phyloP scores from a whole-genome alignment of 2,329 filamentous ascomycete genomes.

The Dothideomycetes sp. region DNA sequence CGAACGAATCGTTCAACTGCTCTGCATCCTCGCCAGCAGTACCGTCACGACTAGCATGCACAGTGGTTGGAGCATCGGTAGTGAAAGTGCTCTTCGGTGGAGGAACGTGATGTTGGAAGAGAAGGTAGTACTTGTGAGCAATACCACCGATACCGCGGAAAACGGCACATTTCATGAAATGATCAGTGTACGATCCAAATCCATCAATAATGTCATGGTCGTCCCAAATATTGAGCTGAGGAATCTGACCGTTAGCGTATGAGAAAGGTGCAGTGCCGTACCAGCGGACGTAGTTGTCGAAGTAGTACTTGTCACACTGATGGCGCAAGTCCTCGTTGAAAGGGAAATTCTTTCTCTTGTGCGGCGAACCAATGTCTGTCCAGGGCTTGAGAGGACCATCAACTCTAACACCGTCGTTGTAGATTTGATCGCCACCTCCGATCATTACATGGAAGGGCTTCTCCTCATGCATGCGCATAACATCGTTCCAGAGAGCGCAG shows the following conservation, averaged over 20 bases:
- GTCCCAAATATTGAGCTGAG: conserved; percentile 59
- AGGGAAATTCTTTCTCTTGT: conserved; percentile 49
- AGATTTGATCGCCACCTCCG: conserved; percentile 83
- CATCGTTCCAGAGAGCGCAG: conserved; percentile 53
- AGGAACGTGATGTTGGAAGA: conserved; percentile 67
- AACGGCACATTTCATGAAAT: conserved; percentile 57
- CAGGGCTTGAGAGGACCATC: conserved; percentile 64
- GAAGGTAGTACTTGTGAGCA: conserved; percentile 48
- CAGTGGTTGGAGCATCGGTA: conserved; percentile 56
- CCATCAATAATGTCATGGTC: conserved; percentile 59
- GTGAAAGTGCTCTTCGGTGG: conserved; percentile 82
- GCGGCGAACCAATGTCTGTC: conserved; percentile 52
- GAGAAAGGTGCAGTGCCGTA: conserved; percentile 61
- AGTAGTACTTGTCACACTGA: conserved; percentile 54
- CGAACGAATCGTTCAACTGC: conserved; percentile 67
- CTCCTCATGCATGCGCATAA: conserved; percentile 49
- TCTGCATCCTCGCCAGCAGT: conserved; percentile 54
- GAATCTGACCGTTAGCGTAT: conserved; percentile 51
- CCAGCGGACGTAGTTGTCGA: conserved; percentile 52
- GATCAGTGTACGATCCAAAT: conserved; percentile 57
- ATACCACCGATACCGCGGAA: conserved; percentile 57
- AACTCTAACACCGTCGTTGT: conserved; percentile 72
- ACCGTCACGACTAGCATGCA: conserved; percentile 27
- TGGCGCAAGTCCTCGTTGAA: conserved; percentile 57
- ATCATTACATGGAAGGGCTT: conserved; percentile 62